Conservation (phyloP, 2,329 filamentous ascomycete species). For the Neofusicoccum umdonicola region DNA sequence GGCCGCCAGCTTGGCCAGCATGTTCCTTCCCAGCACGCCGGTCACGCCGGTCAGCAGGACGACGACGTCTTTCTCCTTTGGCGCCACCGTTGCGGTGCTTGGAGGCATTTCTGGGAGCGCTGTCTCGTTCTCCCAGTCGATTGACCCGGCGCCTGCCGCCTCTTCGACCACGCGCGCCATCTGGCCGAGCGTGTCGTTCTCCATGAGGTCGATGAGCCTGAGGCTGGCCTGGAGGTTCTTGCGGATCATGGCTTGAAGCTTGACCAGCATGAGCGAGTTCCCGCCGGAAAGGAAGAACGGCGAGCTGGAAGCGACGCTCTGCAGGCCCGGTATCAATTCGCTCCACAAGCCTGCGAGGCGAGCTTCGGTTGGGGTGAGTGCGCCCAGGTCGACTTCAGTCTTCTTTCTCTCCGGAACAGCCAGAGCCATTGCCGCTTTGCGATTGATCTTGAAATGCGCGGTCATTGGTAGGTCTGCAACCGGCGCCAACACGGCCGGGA, state of each 20-base stretch:
- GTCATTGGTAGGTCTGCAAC: neutral
- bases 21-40: slow-evolving; percentile 18
- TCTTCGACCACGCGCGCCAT: neutral
- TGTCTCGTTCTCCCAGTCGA: slow-evolving; percentile 2
- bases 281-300: slow-evolving; percentile 15
- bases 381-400: no score
- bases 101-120: neutral
- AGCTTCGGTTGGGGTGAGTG: neutral
- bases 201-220: neutral
- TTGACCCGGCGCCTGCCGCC: neutral
- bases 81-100: no score
- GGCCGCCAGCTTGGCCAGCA: slow-evolving; percentile 31
- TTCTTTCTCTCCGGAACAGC: neutral
- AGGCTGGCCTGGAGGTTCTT: neutral
- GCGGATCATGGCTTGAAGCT: neutral
- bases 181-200: neutral
- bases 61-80: neutral
- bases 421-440: neutral
- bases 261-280: slow-evolving; percentile 14
- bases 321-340: neutral
- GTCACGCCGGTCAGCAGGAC: slow-evolving; percentile 23
- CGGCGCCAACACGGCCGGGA: neutral
- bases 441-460: neutral
- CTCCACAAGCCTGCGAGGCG: slow-evolving; percentile 4
- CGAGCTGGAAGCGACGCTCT: neutral